These are phyloP conservation scores for Ustilago cynodontis DNA, from an alignment of 1,284 basidiomycete species.

Conservation along the genomic window DNA sequence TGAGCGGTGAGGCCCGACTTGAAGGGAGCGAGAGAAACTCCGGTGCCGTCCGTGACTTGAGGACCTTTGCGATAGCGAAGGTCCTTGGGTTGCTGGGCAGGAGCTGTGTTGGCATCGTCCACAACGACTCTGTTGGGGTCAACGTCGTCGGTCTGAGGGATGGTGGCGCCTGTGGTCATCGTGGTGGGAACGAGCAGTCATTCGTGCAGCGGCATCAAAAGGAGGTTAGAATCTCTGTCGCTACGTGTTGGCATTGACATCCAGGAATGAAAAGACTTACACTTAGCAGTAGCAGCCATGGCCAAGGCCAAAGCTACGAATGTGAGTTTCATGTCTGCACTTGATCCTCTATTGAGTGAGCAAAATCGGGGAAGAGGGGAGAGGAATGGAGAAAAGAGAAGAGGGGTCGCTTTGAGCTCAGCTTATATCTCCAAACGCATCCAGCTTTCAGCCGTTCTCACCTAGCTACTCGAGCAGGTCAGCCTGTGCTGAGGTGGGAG, in stretches of 20 bases:
- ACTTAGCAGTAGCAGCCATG: conserved; percentile 19
- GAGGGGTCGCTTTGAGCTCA: background rate
- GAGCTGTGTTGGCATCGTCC: too few species aligned
- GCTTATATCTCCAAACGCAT: background rate
- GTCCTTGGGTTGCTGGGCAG: background rate
- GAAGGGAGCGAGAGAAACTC: background rate
- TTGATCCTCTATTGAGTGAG: background rate
- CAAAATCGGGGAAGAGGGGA: background rate
- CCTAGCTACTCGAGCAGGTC: background rate
- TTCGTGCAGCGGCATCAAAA: too few species aligned
- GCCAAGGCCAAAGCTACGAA: conserved; percentile 24
- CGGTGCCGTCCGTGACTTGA: conserved; percentile 21
- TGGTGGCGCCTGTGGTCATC: conserved; percentile 12
- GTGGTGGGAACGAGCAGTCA: too few species aligned
- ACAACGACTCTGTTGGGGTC: background rate
- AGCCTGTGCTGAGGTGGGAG: background rate
- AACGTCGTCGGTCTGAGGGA: background rate
- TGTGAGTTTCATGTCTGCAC: conserved; percentile 24
- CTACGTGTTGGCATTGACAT: conserved; percentile 9
- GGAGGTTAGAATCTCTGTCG: conserved; percentile 14
- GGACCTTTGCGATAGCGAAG: conserved; percentile 13
- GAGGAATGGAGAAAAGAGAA: background rate
- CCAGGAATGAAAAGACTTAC: conserved; percentile 14
- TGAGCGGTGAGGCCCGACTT: conserved; percentile 4
- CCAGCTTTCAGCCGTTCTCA: too few species aligned